Evolutionary conservation across 495 filamentous ascomycete genomes (phyloP).

Genomic region (Arthonia radiata): DNA sequence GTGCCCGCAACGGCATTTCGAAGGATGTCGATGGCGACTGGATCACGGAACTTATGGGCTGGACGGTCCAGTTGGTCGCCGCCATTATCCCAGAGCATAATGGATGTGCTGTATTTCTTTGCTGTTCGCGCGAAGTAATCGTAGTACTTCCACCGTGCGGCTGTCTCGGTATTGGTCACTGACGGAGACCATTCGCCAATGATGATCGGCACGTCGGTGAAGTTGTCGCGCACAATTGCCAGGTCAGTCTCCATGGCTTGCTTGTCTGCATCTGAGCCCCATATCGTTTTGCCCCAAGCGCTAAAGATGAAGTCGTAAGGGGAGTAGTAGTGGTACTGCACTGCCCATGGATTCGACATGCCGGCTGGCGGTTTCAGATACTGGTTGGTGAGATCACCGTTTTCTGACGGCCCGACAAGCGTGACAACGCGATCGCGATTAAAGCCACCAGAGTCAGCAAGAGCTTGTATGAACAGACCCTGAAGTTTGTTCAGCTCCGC

Average conservation of each 20-base stretch:
- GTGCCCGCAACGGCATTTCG: conserved; percentile 18
- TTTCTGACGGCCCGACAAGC: conserved; percentile 24
- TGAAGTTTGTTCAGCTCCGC: conserved; percentile 29
- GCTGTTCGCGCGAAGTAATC: conserved; percentile 26
- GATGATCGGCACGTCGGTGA: conserved; percentile 27
- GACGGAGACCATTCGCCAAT: conserved; percentile 34
- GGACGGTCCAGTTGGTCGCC: conserved; percentile 21
- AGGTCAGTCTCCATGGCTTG: conserved; percentile 24
- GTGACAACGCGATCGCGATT: conserved; percentile 32
- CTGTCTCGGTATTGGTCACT: conserved; percentile 22
- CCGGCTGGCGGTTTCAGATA: conserved; percentile 25
- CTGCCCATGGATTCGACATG: conserved; percentile 30
- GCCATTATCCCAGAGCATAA: conserved; percentile 35
- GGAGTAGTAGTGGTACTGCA: conserved; percentile 40
- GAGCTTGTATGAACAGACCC: conserved; percentile 28
- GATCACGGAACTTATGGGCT: conserved; percentile 24
- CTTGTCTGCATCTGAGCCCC: conserved; percentile 31
- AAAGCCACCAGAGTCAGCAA: conserved; percentile 28
- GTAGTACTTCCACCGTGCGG: conserved; percentile 31
- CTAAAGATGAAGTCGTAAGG: conserved; percentile 31
- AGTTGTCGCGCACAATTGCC: conserved; percentile 23
- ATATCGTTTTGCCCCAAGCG: conserved; percentile 33
- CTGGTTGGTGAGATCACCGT: conserved; percentile 25
- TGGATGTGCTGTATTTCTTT: conserved; percentile 19
- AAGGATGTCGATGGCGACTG: conserved; percentile 20